Base-by-base conservation (phyloP, 2,329 filamentous ascomycete genomes). In the Didymellaceae sp. region DNA sequence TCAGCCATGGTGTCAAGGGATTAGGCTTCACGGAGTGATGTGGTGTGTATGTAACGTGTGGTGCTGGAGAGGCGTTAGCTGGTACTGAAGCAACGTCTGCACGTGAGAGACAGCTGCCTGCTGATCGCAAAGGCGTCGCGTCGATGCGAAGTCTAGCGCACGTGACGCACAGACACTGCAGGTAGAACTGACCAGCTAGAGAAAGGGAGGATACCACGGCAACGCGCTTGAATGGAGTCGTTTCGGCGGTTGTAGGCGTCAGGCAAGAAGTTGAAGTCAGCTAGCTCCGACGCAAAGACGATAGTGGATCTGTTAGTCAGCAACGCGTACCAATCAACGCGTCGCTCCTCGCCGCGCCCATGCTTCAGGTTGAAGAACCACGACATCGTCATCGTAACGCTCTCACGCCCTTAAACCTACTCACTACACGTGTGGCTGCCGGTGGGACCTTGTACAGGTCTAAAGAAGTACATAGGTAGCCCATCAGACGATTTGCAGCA, bases 1-100 rank as follows among this genome's bases (percentile, higher is more conserved):
- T 78, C 77, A 28, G 67, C 65, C 67, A 62, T 67, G 17, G 40
- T 57, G 54, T 45, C 41, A 22, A 46, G 34, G 31, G 33, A 14
- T 33, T 14, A 37, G 35, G 41, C 33, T 33, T 51, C 35, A 17
- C 22, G 11, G 33, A 24, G 37, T 28, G 21, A 6, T 20, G 13
- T 31, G 24, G 22, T 43, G 38, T 46, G 39, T 49, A 34, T 26
- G 48, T 35, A 33, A 44, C 34, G 20, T 18, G n/a, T 5, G 20
- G n/a, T 40, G 32, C 52, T 54, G 31, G 43, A 13, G 32, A 5
- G 33, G 64, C 67, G 45, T 57, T 66, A 63, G 57, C 49, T 59
- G 56, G 50, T 30, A 53, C 40, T 51, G 40, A 38, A n/a, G 34
- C 47, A 52, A 52, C 59, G 61, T 58, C 55, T 57, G 62, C 54